These are phyloP conservation scores for Ustilago sp. DNA, from an alignment of 1,284 basidiomycete species.

Conservation along the genomic window DNA sequence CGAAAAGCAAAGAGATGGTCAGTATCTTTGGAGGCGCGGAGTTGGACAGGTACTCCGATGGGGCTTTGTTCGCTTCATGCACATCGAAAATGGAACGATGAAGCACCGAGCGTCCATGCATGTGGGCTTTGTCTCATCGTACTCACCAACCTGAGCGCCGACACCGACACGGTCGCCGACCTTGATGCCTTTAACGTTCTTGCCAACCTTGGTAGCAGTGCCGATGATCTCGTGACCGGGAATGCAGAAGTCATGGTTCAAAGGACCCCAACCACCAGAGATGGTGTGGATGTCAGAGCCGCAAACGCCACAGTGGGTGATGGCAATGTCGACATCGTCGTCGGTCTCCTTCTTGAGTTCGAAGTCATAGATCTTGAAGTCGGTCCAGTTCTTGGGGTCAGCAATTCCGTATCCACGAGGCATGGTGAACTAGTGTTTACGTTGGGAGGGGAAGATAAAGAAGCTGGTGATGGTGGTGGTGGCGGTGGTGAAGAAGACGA, in stretches of 20 bases:
- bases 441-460: no score
- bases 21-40: background rate
- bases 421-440: slow-evolving; percentile 17
- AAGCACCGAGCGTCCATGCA: background rate
- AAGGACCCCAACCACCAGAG: slow-evolving; percentile 65
- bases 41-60: background rate
- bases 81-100: background rate
- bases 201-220: slow-evolving; percentile 70
- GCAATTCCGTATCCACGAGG: slow-evolving; percentile 65
- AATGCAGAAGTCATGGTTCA: slow-evolving; percentile 67
- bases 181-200: slow-evolving; percentile 75
- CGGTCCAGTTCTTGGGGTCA: slow-evolving; percentile 67
- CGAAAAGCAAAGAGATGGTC: slow-evolving; percentile 71
- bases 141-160: slow-evolving; percentile 73
- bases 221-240: slow-evolving; percentile 77
- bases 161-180: slow-evolving; percentile 77
- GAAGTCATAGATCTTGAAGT: slow-evolving; percentile 68
- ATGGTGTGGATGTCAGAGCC: slow-evolving; percentile 63
- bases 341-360: slow-evolving; percentile 65
- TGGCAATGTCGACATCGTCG: slow-evolving; percentile 64
- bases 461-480: background rate
- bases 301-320: slow-evolving; percentile 67
- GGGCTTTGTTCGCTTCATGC: background rate
- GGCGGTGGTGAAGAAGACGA: background rate
- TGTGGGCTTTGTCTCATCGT: background rate